Evolutionary conservation across 345 rosid genomes (phyloP).

Genomic region (Toxicodendron radicans): DNA sequence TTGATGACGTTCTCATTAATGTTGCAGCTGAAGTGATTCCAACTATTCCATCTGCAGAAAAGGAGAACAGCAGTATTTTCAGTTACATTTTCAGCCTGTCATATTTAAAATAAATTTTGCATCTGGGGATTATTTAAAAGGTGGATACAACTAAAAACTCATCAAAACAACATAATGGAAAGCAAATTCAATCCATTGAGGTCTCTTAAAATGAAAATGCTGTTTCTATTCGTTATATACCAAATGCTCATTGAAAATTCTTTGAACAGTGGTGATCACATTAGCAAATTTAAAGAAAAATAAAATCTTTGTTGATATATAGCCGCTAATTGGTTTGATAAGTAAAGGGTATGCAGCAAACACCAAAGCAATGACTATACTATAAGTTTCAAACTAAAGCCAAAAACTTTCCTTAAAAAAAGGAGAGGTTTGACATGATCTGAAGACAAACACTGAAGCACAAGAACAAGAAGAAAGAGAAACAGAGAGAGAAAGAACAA

Average conservation of each 20-base stretch:
- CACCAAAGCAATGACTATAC: no score
- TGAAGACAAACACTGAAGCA: not conserved
- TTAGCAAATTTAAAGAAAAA: not conserved
- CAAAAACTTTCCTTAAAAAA: not conserved
- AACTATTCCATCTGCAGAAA: constrained; percentile 84
- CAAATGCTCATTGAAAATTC: not conserved
- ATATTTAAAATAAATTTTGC: not conserved
- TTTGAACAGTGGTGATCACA: not conserved
- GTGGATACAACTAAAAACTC: not conserved
- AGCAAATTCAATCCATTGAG: not conserved
- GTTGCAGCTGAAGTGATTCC: constrained; percentile 82
- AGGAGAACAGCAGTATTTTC: not conserved
- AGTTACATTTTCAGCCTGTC: not conserved
- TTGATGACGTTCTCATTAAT: constrained; percentile 65
- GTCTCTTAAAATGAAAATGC: not conserved
- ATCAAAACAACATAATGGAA: not conserved
- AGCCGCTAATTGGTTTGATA: not conserved
- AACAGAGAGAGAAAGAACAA: not conserved
- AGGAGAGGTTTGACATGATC: not conserved
- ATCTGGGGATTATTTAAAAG: not conserved
- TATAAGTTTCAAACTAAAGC: not conserved
- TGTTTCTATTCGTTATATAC: not conserved
- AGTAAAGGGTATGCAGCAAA: not conserved
- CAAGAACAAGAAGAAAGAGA: not conserved
- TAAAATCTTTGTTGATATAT: not conserved